Base-by-base conservation (phyloP, 2,329 filamentous ascomycete genomes). In the Fusarium guadeloupense region DNA sequence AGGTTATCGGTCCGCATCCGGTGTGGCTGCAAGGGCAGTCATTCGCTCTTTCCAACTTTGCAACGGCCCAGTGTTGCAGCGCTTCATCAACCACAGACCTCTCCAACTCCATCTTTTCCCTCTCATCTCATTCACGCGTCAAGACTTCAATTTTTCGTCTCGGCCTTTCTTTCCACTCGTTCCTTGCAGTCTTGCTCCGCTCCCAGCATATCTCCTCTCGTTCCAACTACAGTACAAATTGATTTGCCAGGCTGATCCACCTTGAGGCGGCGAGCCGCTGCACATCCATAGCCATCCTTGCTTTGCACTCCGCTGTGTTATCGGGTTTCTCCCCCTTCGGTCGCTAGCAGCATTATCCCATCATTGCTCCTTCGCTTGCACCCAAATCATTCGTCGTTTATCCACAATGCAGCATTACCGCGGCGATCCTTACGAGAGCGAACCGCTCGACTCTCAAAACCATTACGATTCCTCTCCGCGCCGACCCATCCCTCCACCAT, bases 341-440 rank as follows among this genome's bases (percentile, higher is more conserved):
- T 49, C 42, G 23, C 30, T 20, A n/a, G n/a, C n/a, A n/a, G n/a
- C n/a, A n/a, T n/a, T n/a, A n/a, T n/a, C n/a, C n/a, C n/a, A 34
- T 44, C 37, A 30, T 21, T 54, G 38, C 47, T 45, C 53, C 51
- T 53, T 58, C 41, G 40, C 50, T 44, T 40, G 59, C 47, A 47
- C 54, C 48, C 59, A 58, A 38, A 62, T 42, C 41, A 34, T 55
- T 34, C 45, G 42, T 35, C 41, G 48, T 23, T 30, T 46, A 59
- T 40, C 59, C 66, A 53, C 46, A 60, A 77, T 77, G 75, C 68
- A 72, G 64, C 69, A 71, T 53, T 72, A 75, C 68, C 59, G 56
- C 17, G 62, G 69, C 42, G 72, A 75, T 55, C 69, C 69, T 26
- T 72, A 72, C 57, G 75, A 77, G 69, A 73, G 73, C 64, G 72